Evolutionary conservation across 2,329 filamentous ascomycete species (phyloP).

Genomic region (Thielaviopsis euricoi): DNA sequence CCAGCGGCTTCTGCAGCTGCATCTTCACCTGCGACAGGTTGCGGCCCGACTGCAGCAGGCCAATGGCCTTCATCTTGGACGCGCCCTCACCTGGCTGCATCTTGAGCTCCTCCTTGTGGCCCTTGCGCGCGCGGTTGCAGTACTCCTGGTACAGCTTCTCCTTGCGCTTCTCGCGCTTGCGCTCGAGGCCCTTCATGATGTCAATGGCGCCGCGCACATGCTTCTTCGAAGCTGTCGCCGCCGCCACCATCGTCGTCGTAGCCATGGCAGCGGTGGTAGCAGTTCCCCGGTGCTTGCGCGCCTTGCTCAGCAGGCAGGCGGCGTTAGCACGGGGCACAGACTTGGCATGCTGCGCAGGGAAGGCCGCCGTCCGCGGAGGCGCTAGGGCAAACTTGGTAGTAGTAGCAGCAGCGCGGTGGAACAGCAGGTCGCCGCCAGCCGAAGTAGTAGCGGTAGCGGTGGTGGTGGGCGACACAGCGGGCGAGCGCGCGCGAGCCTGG

Average conservation of each 20-base stretch:
- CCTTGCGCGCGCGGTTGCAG: constrained; percentile 65
- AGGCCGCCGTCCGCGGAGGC: background rate
- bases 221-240: constrained; percentile 23
- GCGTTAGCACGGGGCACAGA: constrained; percentile 70
- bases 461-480: constrained; percentile 50
- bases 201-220: constrained; percentile 89
- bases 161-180: constrained; percentile 80
- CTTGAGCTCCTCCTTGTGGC: constrained; percentile 42
- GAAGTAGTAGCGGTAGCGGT: background rate
- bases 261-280: constrained; percentile 21
- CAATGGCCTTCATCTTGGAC: constrained; percentile 71
- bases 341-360: constrained; percentile 42
- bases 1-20: constrained; percentile 7
- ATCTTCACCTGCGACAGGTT: constrained; percentile 28
- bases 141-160: constrained; percentile 87
- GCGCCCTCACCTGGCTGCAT: constrained; percentile 73
- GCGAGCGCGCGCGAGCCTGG: constrained; percentile 30
- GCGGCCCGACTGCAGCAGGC: constrained; percentile 74
- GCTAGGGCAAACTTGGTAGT: constrained; percentile 48
- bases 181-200: constrained; percentile 90
- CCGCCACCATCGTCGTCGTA: constrained; percentile 8
- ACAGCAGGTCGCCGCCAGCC: constrained; percentile 14
- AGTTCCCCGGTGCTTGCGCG: constrained; percentile 28
- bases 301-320: constrained; percentile 37
- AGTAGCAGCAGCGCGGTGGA: constrained; percentile 25